Conservation (phyloP, 192 early-diverging fungal species). For the Linnemannia hyalina region DNA sequence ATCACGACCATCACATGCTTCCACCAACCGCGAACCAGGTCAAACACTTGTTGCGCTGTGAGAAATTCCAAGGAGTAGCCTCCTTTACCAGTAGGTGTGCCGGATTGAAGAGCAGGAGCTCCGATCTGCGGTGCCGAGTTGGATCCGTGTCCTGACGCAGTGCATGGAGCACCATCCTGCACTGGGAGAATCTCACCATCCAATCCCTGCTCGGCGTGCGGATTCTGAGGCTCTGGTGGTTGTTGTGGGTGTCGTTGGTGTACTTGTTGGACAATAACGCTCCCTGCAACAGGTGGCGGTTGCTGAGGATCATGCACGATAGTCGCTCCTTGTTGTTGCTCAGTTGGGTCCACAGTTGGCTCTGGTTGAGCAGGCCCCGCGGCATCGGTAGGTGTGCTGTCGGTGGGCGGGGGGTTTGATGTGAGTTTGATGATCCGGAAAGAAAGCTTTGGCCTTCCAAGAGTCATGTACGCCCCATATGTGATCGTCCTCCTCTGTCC, state of each 20-base stretch:
- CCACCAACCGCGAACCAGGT: constrained; percentile 18
- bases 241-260: constrained; percentile 52
- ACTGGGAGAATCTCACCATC: constrained; percentile 28
- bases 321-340: neutral
- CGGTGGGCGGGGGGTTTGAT: neutral
- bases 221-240: constrained; percentile 45
- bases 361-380: constrained; percentile 7
- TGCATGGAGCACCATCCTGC: neutral
- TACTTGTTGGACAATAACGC: constrained; percentile 3
- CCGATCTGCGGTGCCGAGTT: constrained; percentile 38
- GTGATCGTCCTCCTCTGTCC: constrained; percentile 42
- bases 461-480: constrained; percentile 47
- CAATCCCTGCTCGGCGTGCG: constrained; percentile 22
- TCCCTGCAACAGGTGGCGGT: constrained; percentile 22
- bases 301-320: constrained; percentile 42
- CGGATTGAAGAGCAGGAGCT: constrained; percentile 12
- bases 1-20: constrained; percentile 25
- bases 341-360: neutral
- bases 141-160: neutral
- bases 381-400: neutral
- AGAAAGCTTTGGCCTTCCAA: constrained; percentile 33
- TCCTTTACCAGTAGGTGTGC: constrained; percentile 13
- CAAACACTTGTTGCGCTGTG: neutral
- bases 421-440: constrained; percentile 1
- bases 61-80: neutral